phyloP scores from a whole-genome alignment of 108 stramenopile genomes.

The Cyclostephanos tholiformis region DNA sequence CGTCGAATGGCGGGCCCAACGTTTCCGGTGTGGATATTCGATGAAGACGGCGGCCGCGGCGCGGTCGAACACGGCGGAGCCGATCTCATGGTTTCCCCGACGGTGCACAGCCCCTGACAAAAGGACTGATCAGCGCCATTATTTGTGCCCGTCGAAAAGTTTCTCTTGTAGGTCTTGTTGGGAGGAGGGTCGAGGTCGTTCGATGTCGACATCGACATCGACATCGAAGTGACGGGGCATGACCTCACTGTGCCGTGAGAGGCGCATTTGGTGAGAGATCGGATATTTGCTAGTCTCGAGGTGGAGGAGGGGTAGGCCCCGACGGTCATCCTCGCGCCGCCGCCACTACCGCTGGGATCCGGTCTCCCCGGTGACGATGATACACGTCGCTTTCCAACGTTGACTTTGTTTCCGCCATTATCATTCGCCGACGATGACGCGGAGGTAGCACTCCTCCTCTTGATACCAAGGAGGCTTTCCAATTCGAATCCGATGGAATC shows the following conservation, averaged over 20 bases:
- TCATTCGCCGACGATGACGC: not conserved
- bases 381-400: no score
- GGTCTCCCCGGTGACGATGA: not conserved
- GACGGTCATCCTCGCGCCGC: no score
- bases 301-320: no score
- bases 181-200: not conserved
- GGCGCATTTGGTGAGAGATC: not conserved
- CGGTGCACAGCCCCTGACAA: not conserved
- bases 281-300: not conserved
- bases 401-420: not conserved
- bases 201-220: not conserved
- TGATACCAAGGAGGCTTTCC: conserved; percentile 37
- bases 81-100: not conserved
- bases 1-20: no score
- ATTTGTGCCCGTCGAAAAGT: not conserved
- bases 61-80: not conserved
- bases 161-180: not conserved
- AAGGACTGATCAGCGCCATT: not conserved
- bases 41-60: not conserved
- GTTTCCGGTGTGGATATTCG: not conserved
- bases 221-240: not conserved
- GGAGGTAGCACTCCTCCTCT: conserved; percentile 14
- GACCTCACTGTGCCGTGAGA: not conserved
- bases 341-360: not conserved
- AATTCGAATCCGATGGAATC: conserved; percentile 33